Percentiles rank a stretch among this genome's conserved stretches.
Evolutionary conservation across 1,284 basidiomycete genomes (phyloP).

Genomic region (Calocybe gambosa): DNA sequence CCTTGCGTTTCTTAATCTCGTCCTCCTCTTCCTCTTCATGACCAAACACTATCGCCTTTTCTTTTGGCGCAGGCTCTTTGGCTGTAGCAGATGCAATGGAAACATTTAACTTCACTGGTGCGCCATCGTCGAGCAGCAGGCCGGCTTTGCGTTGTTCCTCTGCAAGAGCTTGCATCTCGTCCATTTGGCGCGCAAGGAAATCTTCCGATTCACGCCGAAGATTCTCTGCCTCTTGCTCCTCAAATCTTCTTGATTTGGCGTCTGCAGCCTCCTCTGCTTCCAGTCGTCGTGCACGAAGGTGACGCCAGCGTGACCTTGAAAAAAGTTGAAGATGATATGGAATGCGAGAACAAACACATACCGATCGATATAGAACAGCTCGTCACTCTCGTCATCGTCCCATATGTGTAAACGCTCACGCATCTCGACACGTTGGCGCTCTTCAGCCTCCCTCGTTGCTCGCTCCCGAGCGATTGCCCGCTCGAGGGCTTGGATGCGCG

Average conservation of each 20-base stretch:
- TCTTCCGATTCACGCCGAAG: slow-evolving; percentile 81
- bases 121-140: slow-evolving; percentile 84
- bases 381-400: slow-evolving; percentile 90
- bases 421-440: slow-evolving; percentile 67
- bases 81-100: slow-evolving; percentile 45
- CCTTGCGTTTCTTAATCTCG: slow-evolving; percentile 70
- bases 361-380: slow-evolving; percentile 83
- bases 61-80: slow-evolving; percentile 44
- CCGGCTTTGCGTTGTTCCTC: slow-evolving; percentile 85
- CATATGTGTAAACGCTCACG: slow-evolving; percentile 69
- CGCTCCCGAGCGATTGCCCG: slow-evolving; percentile 69
- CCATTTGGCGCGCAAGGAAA: slow-evolving; percentile 85
- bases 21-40: slow-evolving; percentile 82
- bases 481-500: slow-evolving; percentile 69
- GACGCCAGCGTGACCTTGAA: slow-evolving; percentile 69
- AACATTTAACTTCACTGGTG: slow-evolving; percentile 79
- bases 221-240: slow-evolving; percentile 80
- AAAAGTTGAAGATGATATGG: not conserved
- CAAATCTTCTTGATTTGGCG: slow-evolving; percentile 72
- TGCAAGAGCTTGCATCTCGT: slow-evolving; percentile 82
- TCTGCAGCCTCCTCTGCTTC: slow-evolving; percentile 75
- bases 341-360: slow-evolving; percentile 23
- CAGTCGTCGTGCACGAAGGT: slow-evolving; percentile 59
- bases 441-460: slow-evolving; percentile 68
- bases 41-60: slow-evolving; percentile 58